These are phyloP conservation scores for Venturiaceae sp. DNA, from an alignment of 2,329 filamentous ascomycete species.

Conservation along the genomic window DNA sequence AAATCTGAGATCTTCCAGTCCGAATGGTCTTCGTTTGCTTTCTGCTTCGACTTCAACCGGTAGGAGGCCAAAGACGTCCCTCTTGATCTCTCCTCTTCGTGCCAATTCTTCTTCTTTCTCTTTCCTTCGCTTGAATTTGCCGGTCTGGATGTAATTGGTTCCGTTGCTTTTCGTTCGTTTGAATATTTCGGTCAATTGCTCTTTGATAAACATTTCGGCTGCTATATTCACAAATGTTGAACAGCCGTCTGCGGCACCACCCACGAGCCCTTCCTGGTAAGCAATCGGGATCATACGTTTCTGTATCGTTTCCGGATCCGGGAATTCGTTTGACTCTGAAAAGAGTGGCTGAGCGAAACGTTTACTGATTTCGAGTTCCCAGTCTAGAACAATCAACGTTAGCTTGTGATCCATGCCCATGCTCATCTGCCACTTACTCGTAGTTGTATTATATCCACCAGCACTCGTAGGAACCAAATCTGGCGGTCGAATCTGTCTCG, in stretches of 20 bases:
- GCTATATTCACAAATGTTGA: constrained; percentile 52
- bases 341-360: constrained; percentile 53
- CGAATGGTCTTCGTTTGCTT: constrained; percentile 59
- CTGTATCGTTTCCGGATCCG: constrained; percentile 46
- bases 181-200: constrained; percentile 45
- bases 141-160: constrained; percentile 57
- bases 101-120: constrained; percentile 65
- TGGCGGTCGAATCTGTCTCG: constrained; percentile 34
- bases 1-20: constrained; percentile 68
- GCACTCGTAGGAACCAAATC: constrained; percentile 59
- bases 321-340: constrained; percentile 53
- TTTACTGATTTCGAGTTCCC: constrained; percentile 56
- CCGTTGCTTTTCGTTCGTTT: constrained; percentile 46
- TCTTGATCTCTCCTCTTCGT: constrained; percentile 48
- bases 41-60: constrained; percentile 74
- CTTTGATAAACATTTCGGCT: constrained; percentile 54
- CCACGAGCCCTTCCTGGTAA: constrained; percentile 52
- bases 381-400: constrained; percentile 30
- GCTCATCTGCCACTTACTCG: constrained; percentile 41
- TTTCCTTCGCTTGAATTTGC: constrained; percentile 66
- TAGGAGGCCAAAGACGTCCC: constrained; percentile 67
- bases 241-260: constrained; percentile 41
- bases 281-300: constrained; percentile 55
- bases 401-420: background rate
- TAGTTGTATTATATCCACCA: constrained; percentile 65